These are phyloP conservation scores for Pelargonium myrrhifolium DNA, from an alignment of 441 rosid species.

Conservation along the genomic window DNA sequence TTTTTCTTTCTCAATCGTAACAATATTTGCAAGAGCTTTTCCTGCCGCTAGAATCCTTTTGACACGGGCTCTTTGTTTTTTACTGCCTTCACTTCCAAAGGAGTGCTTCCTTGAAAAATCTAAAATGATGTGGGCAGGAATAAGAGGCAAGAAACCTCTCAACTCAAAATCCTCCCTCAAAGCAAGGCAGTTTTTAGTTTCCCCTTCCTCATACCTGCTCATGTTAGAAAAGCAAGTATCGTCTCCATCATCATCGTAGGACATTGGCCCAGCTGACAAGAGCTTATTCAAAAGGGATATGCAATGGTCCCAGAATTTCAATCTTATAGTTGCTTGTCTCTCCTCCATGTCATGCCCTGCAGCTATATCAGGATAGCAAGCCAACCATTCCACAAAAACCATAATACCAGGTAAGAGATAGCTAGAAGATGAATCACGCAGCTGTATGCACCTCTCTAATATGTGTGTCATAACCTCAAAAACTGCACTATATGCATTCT, in stretches of 20 bases:
- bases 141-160: constrained; percentile 78
- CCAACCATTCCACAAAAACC: constrained; percentile 89
- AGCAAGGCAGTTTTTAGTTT: constrained; percentile 76
- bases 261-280: constrained; percentile 36
- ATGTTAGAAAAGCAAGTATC: constrained; percentile 76
- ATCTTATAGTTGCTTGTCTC: constrained; percentile 47
- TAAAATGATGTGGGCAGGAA: constrained; percentile 76
- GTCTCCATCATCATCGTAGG: constrained; percentile 59
- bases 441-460: constrained; percentile 51
- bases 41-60: constrained; percentile 85
- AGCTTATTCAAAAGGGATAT: constrained; percentile 60
- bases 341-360: constrained; percentile 58
- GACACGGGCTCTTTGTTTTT: constrained; percentile 58
- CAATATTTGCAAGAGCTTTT: constrained; percentile 56
- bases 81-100: constrained; percentile 51
- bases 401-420: constrained; percentile 69
- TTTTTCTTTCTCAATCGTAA: constrained; percentile 49
- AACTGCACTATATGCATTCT: constrained; percentile 65
- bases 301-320: constrained; percentile 61
- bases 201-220: constrained; percentile 88
- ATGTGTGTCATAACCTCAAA: constrained; percentile 66
- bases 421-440: constrained; percentile 63
- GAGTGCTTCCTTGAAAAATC: constrained; percentile 74
- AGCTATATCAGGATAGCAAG: constrained; percentile 73
- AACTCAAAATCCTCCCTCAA: constrained; percentile 88